phyloP scores from a whole-genome alignment of 179 eudicot genomes.

The Silene vulgaris region DNA sequence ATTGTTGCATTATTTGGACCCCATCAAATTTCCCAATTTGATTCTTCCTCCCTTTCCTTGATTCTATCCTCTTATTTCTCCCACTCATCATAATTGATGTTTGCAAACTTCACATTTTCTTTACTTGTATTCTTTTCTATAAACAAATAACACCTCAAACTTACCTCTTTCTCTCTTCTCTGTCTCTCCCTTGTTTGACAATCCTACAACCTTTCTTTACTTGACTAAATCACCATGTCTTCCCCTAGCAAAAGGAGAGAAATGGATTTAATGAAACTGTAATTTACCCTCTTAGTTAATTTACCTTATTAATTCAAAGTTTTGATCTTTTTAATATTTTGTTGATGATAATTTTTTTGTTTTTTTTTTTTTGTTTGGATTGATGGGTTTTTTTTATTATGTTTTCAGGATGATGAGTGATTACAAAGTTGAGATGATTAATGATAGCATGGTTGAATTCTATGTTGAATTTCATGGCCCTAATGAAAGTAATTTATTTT shows the following conservation, averaged over 20 bases:
- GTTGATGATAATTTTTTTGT: background rate
- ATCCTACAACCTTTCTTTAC: background rate
- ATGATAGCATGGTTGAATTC: slow-evolving; percentile 67
- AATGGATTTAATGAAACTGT: slow-evolving; percentile 87
- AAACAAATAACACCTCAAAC: background rate
- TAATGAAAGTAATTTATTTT: slow-evolving; percentile 39
- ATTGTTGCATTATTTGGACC: background rate
- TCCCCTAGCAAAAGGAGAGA: slow-evolving; percentile 83
- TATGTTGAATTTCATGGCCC: slow-evolving; percentile 71
- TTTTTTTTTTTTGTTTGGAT: background rate
- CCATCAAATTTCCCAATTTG: background rate
- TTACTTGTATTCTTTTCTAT: too few species aligned
- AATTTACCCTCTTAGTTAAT: background rate
- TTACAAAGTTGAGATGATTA: slow-evolving; percentile 73
- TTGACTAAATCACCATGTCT: slow-evolving; percentile 43
- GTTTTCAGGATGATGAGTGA: slow-evolving; percentile 67
- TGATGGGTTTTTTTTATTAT: slow-evolving; percentile 1
- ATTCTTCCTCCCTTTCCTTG: background rate
- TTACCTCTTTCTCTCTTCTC: slow-evolving; percentile 1
- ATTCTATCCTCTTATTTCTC: slow-evolving; percentile 20
- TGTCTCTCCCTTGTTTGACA: background rate
- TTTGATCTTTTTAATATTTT: background rate
- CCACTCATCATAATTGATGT: slow-evolving; percentile 3
- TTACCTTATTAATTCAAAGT: background rate
- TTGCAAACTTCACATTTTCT: slow-evolving; percentile 10